Evolutionary conservation across 768 basidiomycete species (phyloP), one percentile per base, ranked within the genome.

Genomic region (Phaeotremella fagi): DNA sequence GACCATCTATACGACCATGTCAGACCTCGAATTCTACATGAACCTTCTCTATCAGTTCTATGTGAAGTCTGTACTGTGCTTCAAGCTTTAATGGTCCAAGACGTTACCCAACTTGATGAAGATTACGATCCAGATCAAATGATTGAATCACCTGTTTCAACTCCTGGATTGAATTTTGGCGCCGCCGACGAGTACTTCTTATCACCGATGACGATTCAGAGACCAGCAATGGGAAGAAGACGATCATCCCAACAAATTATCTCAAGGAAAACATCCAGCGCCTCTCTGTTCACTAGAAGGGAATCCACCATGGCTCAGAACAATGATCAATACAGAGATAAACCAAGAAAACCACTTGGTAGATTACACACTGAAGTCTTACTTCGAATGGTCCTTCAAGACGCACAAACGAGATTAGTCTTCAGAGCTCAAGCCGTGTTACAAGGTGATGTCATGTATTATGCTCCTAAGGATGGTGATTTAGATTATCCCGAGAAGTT

Each of bases 1-100:
- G 94, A 97, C 75, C 82, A 90, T 63, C 82, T 99, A 28, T 95
- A 92, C 70, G 95, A 98, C 70, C 90, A 92, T 59, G 82, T 99
- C 1, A 86, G 94, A 1, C 95, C 94, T 4, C 84, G 92, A 3
- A 97, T 99, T 57, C 80, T 97, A 1, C 92, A 97, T 63, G 94
- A 97, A 67, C 85, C 86, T 0, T 83, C 86, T 3, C 81, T 99
- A 42, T 85, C 85, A 1, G 84, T 84, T 0, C 82, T 99, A 1
- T 92, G 91, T 70, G 88, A 92, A 71, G 89, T 97, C 23, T 99
- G 94, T 78, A 97, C 90, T 0, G 89, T 99, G 18, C 79, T 99
- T 2, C 88, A 92, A 70, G 94, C 92, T 0, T 79, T 98, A 36
- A 97, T 98, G 90, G 87, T 97, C 3, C 83, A 91, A 25, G 91